These are phyloP conservation scores for Colletotrichum lindemuthianum DNA, from an alignment of 2,329 filamentous ascomycete genomes.

Conservation along the genomic window DNA sequence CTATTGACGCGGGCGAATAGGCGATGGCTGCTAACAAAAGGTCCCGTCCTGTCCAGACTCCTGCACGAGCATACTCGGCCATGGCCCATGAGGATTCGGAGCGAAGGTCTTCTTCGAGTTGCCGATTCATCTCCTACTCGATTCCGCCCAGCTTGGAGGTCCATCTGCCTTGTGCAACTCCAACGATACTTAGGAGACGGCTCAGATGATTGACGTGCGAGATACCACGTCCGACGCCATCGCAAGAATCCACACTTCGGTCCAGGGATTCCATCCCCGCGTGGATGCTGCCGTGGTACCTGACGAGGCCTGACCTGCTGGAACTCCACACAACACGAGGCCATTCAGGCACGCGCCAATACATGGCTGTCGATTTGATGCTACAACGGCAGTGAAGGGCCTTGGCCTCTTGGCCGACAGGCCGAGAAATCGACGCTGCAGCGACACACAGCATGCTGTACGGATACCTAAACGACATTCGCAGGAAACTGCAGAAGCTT, in stretches of 20 bases:
- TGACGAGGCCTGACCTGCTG: background rate
- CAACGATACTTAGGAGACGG: background rate
- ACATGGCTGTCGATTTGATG: conserved; percentile 2
- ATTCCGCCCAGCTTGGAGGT: background rate
- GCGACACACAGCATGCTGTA: background rate
- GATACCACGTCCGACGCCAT: conserved; percentile 16
- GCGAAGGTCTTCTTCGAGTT: background rate
- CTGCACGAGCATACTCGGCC: conserved; percentile 8
- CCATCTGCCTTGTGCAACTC: background rate
- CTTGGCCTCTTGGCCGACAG: conserved; percentile 26
- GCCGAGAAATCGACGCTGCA: background rate
- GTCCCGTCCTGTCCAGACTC: conserved; percentile 17
- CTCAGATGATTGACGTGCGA: conserved; percentile 16
- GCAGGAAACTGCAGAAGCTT: too few relatives aligned
- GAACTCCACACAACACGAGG: conserved; percentile 26
- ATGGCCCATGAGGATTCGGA: background rate
- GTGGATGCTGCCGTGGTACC: conserved; percentile 64
- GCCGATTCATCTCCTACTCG: background rate
- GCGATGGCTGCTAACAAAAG: conserved; percentile 31
- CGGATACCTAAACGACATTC: too few relatives aligned
- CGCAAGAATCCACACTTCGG: conserved; percentile 74
- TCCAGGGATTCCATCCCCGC: conserved; percentile 77
- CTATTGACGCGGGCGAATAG: conserved; percentile 10
- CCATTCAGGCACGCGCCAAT: conserved; percentile 28
- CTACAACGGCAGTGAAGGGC: conserved; percentile 15